Evolutionary conservation across 2,329 filamentous ascomycete genomes (phyloP), one percentile per base, ranked within the genome.

Genomic region (Cadophora luteo-olivacea): DNA sequence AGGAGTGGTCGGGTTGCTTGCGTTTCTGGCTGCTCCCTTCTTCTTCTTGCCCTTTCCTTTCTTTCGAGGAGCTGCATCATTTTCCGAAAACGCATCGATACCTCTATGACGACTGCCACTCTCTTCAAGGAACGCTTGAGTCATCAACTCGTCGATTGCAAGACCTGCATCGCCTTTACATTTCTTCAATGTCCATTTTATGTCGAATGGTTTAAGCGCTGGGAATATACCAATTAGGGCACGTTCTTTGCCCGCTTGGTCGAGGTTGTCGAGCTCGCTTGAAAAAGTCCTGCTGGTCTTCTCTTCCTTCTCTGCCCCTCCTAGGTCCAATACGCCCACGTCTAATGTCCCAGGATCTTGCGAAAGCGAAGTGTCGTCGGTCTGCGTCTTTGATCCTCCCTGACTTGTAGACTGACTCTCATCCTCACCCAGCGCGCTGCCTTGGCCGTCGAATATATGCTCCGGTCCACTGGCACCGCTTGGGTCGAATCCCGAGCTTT

Each of bases 121-220:
- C 67, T 93, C 88, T 68, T 93, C 88, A 4, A 97, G 89, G 75
- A 91, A 93, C 24, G 92, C 88, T 16, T 93, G 84, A 72, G 92
- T 97, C 38, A 97, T 85, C 14, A 98, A 82, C 68, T 93, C 89
- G 74, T 97, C 93, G 70, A 97, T 89, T 1, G 93, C 88, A 16
- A 84, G 83, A 68, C 89, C 87, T 49, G 92, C 86, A 72, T 93
- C 87, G 0, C 90, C 87, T 12, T 86, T 84, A 36, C 84, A 87
- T 75, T 92, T 92, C 72, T 87, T 87, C 62, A 97, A 80, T 0
- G 89, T 87, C 70, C 89, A 86, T 52, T 82, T 82, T 33, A 97
- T 84, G 52, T 92, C 90, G 60, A 89, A 87, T 0, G 82, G 81
- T 58, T 89, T 90, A 52, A 94, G 82, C 0, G 84, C 86, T 0